phyloP scores from a whole-genome alignment of 1,284 basidiomycete species.

The Phaffia rhodozyma region DNA sequence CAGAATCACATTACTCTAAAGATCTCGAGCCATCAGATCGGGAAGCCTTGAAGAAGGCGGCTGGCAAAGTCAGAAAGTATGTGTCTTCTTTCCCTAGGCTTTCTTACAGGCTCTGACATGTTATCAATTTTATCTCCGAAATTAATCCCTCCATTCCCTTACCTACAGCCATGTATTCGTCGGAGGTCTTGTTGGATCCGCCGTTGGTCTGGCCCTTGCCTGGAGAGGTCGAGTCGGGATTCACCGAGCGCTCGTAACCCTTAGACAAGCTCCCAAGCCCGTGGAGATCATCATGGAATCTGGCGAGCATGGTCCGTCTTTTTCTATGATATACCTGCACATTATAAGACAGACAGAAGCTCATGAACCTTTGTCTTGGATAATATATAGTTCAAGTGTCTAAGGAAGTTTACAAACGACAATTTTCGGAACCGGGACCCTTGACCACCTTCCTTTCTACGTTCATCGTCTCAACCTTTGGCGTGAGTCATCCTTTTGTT shows the following conservation, averaged over 20 bases:
- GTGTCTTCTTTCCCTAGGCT: background rate
- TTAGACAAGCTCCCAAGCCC: background rate
- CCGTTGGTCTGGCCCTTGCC: conserved; percentile 2
- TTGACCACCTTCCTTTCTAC: background rate
- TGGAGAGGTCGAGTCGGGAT: background rate
- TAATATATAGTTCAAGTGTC: background rate
- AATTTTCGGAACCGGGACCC: background rate
- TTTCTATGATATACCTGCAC: background rate
- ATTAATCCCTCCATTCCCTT: background rate
- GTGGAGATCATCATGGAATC: conserved; percentile 10
- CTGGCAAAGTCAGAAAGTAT: background rate
- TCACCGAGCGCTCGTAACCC: background rate
- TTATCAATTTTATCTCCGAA: background rate
- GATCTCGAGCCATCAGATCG: conserved; percentile 10
- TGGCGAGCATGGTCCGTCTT: conserved; percentile 3
- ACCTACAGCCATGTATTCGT: background rate
- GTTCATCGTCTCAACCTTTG: background rate
- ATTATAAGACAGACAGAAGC: no score
- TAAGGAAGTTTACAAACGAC: background rate
- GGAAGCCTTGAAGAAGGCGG: conserved; percentile 2
- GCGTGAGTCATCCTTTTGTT: background rate
- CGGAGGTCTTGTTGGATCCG: background rate
- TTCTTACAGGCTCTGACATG: background rate
- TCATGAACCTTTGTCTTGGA: background rate
- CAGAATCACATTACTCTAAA: background rate